A percentile compares a stretch with the other conserved stretches of the same genome.
Evolutionary conservation across 2,329 filamentous ascomycete genomes (phyloP).

Genomic region (Penicillium italicum): DNA sequence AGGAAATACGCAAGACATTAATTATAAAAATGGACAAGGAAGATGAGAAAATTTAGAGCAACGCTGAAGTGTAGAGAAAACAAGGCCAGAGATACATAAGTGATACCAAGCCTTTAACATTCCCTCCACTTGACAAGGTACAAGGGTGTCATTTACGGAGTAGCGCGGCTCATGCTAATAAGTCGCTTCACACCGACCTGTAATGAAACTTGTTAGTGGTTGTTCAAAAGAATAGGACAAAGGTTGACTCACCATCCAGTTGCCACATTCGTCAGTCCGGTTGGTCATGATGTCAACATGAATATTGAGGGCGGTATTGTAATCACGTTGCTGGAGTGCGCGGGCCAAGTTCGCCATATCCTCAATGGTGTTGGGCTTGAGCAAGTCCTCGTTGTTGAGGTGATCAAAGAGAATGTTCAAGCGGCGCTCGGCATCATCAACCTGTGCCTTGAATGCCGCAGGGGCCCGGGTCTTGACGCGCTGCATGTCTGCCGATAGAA

Average conservation of each 20-base stretch:
- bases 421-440: slow-evolving; percentile 90
- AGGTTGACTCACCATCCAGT: slow-evolving; percentile 71
- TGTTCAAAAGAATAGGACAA: not conserved
- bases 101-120: slow-evolving; percentile 3
- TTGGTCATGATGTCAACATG: slow-evolving; percentile 74
- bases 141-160: slow-evolving; percentile 14
- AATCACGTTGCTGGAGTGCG: slow-evolving; percentile 66
- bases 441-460: slow-evolving; percentile 78
- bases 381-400: slow-evolving; percentile 88
- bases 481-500: slow-evolving; percentile 79
- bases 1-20: slow-evolving; percentile 21
- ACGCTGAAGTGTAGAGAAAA: slow-evolving; percentile 10
- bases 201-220: not conserved
- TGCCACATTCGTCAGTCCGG: slow-evolving; percentile 74
- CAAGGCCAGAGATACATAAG: slow-evolving; percentile 11
- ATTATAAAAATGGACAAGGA: slow-evolving; percentile 22
- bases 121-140: slow-evolving; percentile 1
- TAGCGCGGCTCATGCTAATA: slow-evolving; percentile 24
- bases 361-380: slow-evolving; percentile 66
- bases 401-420: slow-evolving; percentile 94
- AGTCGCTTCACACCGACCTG: slow-evolving; percentile 25
- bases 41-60: slow-evolving; percentile 7
- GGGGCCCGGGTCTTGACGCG: slow-evolving; percentile 83
- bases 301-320: slow-evolving; percentile 62
- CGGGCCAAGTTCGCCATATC: slow-evolving; percentile 53